Evolutionary conservation across 108 stramenopile genomes (phyloP), one percentile per base, ranked within the genome.

Genomic region (Bacterosira constricta): DNA sequence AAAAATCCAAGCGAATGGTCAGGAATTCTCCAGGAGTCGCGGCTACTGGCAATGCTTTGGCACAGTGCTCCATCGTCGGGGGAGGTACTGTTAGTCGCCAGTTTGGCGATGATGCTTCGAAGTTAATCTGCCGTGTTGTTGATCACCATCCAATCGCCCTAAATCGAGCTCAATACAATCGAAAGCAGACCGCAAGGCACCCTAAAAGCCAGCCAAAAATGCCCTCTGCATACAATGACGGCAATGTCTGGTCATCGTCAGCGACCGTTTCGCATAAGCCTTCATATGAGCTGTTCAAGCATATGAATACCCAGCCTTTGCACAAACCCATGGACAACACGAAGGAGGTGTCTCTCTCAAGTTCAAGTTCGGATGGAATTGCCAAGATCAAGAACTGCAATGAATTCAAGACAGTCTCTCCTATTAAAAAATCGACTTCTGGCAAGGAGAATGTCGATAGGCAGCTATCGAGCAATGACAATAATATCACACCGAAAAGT

Each of bases 231-330:
- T 2, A 6, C 42, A 6, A 17, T 6, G 42, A 44, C 2, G 42
- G 5, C 42, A 6, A 44, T 1, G 42, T 44, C 42, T 44, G 42
- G 56, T 31, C 53, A 27, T 30, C 23, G 32, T 30, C 49, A 47
- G 10, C 41, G 32, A 18, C 9, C 4, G 2, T 44, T 11, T 41
- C 59, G 18, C 18, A 23, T 12, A 41, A 41, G 37, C 36, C 51
- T 49, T 65, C 73, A 1, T 73, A 52, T 30, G 58, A 75, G 49
- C 38, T 75, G 5, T 66, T 56, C n/a, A 29, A 66, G 38, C 57
- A 60, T 20, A 75, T 66, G 65, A 75, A 44, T 61, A 59, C 57
- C 10, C 56, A 54, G 1, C 65, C 74, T n/a, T 17, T 60, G 41
- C 23, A 25, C 18, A 34, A 66, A 8, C 1, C 21, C 11, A 35